These are phyloP conservation scores for Geranium rotundifolium DNA, from an alignment of 345 rosid species.

Conservation along the genomic window DNA sequence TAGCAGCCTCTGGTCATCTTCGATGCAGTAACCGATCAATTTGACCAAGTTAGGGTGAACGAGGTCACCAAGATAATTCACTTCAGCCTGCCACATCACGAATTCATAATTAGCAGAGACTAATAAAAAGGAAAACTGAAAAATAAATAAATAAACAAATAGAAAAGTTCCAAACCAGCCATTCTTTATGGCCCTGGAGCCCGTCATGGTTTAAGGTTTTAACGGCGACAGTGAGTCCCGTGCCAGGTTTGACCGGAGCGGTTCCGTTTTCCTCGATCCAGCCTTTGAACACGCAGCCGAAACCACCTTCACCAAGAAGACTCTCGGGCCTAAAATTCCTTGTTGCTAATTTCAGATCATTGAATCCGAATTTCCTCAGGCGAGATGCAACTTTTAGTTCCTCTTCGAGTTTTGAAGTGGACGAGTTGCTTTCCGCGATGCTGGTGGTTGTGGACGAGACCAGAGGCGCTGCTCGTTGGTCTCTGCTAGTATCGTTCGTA, in stretches of 20 bases:
- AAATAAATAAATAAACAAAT: background rate
- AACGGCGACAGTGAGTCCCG: constrained; percentile 94
- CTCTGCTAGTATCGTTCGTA: constrained; percentile 54
- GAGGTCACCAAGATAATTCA: constrained; percentile 58
- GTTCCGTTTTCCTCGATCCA: constrained; percentile 98
- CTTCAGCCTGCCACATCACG: constrained; percentile 52
- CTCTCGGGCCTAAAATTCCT: constrained; percentile 90
- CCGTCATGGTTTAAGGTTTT: constrained; percentile 97
- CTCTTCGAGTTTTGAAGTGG: constrained; percentile 75
- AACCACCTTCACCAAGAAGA: constrained; percentile 99
- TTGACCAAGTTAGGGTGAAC: constrained; percentile 41
- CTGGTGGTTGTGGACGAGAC: constrained; percentile 77
- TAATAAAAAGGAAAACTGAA: background rate
- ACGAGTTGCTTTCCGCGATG: constrained; percentile 69
- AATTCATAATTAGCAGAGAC: background rate
- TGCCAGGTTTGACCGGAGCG: constrained; percentile 95
- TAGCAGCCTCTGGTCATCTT: constrained; percentile 42
- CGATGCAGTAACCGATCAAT: constrained; percentile 46
- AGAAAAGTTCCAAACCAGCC: constrained; percentile 58
- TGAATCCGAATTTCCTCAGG: constrained; percentile 74
- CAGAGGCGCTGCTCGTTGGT: constrained; percentile 47
- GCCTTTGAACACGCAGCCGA: constrained; percentile 94
- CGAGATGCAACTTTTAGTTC: constrained; percentile 73
- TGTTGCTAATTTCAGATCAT: constrained; percentile 85
- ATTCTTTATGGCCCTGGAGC: constrained; percentile 96